Percentiles rank a stretch among this genome's conserved stretches.
Evolutionary conservation across 2,329 filamentous ascomycete genomes (phyloP).

Genomic region (Fusarium domesticum): DNA sequence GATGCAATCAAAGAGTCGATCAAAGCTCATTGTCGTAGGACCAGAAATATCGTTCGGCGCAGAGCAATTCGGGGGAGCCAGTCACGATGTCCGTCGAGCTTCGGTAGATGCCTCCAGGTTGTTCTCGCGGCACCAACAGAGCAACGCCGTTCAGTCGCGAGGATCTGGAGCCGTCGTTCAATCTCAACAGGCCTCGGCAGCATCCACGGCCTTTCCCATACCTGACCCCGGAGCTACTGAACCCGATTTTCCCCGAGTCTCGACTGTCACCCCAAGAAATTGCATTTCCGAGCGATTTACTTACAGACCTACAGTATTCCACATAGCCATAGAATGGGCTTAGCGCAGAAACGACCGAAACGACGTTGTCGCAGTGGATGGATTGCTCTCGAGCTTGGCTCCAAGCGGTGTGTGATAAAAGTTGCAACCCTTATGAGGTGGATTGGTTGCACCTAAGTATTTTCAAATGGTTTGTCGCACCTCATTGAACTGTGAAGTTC

Average conservation of each 20-base stretch:
- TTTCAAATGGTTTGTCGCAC: no score
- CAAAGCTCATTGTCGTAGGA: no score
- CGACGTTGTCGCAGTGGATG: not conserved
- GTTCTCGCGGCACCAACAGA: no score
- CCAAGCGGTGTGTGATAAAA: constrained; percentile 20
- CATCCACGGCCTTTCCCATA: constrained; percentile 6
- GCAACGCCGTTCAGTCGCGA: no score
- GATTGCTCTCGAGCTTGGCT: constrained; percentile 4
- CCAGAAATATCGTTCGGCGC: no score
- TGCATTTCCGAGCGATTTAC: not conserved
- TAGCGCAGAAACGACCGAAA: not conserved
- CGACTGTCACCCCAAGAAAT: not conserved
- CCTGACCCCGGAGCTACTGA: constrained; percentile 4
- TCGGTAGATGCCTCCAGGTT: no score
- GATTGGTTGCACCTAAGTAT: no score
- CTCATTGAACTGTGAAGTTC: no score
- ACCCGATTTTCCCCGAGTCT: not conserved
- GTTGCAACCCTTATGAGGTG: constrained; percentile 10
- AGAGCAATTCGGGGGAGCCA: no score
- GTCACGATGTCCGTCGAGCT: no score
- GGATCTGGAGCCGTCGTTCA: not conserved
- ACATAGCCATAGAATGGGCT: not conserved
- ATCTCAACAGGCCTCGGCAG: not conserved
- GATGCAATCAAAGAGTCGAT: no score
- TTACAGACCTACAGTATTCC: no score